Evolutionary conservation across 2,329 filamentous ascomycete species (phyloP).

Genomic region (Neonectria faginata): DNA sequence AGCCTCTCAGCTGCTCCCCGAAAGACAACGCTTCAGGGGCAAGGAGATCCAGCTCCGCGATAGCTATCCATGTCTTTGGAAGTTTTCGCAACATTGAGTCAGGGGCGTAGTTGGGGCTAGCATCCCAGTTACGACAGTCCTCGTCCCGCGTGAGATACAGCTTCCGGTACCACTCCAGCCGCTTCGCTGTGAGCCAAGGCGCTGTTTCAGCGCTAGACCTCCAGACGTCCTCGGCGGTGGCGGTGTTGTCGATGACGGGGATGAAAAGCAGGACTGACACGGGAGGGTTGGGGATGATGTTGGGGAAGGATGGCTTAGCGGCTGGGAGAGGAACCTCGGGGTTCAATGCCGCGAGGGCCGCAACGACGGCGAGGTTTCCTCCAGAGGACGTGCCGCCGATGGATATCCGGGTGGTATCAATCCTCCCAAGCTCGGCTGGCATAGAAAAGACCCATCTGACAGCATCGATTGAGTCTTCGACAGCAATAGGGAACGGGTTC

Average conservation of each 20-base stretch:
- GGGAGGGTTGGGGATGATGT: slow-evolving; percentile 15
- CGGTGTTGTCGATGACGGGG: slow-evolving; percentile 52
- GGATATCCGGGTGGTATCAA: slow-evolving; percentile 45
- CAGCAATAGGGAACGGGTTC: slow-evolving; percentile 50
- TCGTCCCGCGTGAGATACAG: slow-evolving; percentile 48
- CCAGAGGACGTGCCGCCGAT: slow-evolving; percentile 50
- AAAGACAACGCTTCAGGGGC: slow-evolving; percentile 48
- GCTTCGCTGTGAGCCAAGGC: slow-evolving; percentile 49
- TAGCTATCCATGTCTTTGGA: slow-evolving; percentile 49
- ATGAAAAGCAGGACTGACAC: slow-evolving; percentile 43
- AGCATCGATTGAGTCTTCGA: slow-evolving; percentile 50
- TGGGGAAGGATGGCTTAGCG: slow-evolving; percentile 34
- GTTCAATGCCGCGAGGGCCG: slow-evolving; percentile 37
- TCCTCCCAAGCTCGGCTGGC: slow-evolving; percentile 36
- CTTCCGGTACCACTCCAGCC: slow-evolving; percentile 53
- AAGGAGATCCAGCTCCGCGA: slow-evolving; percentile 50
- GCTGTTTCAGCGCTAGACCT: slow-evolving; percentile 44
- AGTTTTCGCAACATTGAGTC: slow-evolving; percentile 40
- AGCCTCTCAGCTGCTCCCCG: slow-evolving; percentile 41
- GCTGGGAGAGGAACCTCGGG: slow-evolving; percentile 30
- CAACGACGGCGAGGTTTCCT: slow-evolving; percentile 41
- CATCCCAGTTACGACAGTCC: slow-evolving; percentile 46
- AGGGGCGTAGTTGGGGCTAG: slow-evolving; percentile 49
- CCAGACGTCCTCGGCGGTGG: slow-evolving; percentile 43
- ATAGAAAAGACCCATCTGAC: slow-evolving; percentile 46